Percentiles rank a stretch among this genome's conserved stretches.
Conservation (phyloP, 257 asterid species). For the Salvia splendens region DNA sequence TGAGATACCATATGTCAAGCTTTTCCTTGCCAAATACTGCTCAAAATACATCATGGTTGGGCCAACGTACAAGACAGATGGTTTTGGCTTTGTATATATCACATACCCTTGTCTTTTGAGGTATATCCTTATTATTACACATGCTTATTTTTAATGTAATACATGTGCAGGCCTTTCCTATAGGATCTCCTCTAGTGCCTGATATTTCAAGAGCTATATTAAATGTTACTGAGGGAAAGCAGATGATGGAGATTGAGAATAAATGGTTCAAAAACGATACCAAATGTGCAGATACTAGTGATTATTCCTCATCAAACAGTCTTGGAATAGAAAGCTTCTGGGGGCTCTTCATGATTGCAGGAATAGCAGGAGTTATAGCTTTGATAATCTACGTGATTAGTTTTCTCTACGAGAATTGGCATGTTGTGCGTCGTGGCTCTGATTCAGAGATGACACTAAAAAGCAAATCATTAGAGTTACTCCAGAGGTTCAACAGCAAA, state of each 20-base stretch:
- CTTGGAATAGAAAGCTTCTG: conserved; percentile 41
- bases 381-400: conserved; percentile 22
- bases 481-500: conserved; percentile 33
- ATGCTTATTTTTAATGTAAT: conserved; percentile 12
- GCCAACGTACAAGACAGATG: conserved; percentile 43
- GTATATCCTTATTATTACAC: background rate
- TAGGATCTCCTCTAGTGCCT: conserved; percentile 45
- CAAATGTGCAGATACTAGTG: conserved; percentile 24
- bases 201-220: conserved; percentile 51
- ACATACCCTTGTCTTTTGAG: background rate
- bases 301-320: conserved; percentile 23
- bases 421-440: background rate
- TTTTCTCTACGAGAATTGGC: conserved; percentile 39
- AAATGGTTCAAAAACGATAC: conserved; percentile 29
- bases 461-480: conserved; percentile 25
- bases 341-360: conserved; percentile 49
- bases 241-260: conserved; percentile 33
- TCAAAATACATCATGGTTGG: conserved; percentile 45
- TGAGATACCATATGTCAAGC: conserved; percentile 46
- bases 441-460: conserved; percentile 28
- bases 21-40: conserved; percentile 40
- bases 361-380: conserved; percentile 32
- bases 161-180: conserved; percentile 45
- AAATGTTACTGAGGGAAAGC: conserved; percentile 34
- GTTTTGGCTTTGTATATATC: conserved; percentile 55